Evolutionary conservation across 495 filamentous ascomycete species (phyloP).

Genomic region (Sabuloglossum arenarium): DNA sequence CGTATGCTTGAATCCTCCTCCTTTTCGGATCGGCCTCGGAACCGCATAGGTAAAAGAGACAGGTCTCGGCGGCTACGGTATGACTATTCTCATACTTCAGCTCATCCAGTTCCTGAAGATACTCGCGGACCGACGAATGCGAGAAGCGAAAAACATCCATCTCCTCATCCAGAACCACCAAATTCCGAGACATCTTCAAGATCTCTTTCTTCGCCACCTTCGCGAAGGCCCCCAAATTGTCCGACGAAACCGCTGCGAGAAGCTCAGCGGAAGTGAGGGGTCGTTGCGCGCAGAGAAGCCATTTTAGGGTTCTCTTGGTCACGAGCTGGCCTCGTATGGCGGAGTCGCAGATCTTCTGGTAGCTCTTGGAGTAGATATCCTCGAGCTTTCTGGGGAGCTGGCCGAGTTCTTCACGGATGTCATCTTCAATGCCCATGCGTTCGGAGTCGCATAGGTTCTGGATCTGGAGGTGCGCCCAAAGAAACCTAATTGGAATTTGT

Average conservation of each 20-base stretch:
- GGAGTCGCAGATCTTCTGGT: neutral
- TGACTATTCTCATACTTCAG: neutral
- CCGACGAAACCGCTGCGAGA: neutral
- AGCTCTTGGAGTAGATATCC: neutral
- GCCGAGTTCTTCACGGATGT: neutral
- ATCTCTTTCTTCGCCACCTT: neutral
- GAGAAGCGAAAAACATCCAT: slow-evolving; percentile 13
- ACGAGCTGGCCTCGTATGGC: neutral
- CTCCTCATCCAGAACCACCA: slow-evolving; percentile 10
- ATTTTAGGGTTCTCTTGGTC: neutral
- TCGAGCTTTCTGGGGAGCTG: neutral
- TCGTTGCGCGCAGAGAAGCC: neutral
- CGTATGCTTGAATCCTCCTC: no score
- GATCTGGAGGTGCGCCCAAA: neutral
- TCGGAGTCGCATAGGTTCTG: neutral
- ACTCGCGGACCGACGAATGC: slow-evolving; percentile 15
- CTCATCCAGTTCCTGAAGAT: slow-evolving; percentile 1
- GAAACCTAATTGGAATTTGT: no score
- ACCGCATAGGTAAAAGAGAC: no score
- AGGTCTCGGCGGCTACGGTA: neutral
- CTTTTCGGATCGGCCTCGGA: no score
- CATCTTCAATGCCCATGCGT: neutral
- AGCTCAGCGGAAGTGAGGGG: neutral
- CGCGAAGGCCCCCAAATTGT: neutral
- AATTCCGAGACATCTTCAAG: neutral